Evolutionary conservation across 495 filamentous ascomycete species (phyloP), one percentile per base, ranked within the genome.

Genomic region (Staphylotrichum longicolle): DNA sequence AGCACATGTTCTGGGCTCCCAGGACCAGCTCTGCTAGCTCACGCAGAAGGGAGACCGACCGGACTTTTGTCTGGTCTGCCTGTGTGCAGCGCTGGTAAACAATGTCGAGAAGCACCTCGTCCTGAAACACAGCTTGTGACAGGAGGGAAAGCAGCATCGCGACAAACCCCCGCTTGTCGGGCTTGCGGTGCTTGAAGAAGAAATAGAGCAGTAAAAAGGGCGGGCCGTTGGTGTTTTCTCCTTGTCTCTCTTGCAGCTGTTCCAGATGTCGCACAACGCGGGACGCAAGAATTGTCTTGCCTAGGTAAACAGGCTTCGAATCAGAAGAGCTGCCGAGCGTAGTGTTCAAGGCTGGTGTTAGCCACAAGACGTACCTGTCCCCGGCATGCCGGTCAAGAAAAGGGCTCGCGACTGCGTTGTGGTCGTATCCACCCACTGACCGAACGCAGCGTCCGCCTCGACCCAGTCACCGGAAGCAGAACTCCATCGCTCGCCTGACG

Each of bases 111-210:
- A 39, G 9, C 34, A 52, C 50, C 10, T 52, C 50, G 34, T 52
- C 50, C n/a, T 52, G 50, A 32, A 37, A 9, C 14, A 39, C 32
- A 3, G 12, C 50, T 52, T 52, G 50, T 6, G 34, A 20, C 2
- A 52, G 33, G 2, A 52, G 34, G 4, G 50, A 52, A 15, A 52
- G 50, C 3, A 52, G 50, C 50, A 52, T 39, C 1, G 50, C 33
- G 50, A 32, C 14, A 52, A 52, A 52, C 3, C 9, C 9, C 3
- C 34, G 14, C n/a, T 52, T 52, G 14, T 52, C 50, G 7, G 50
- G 12, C n/a, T 52, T 33, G n/a, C 27, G 50, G n/a, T 52, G 50
- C 14, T 39, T 52, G n/a, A 52, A 52, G 50, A 52, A 52, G n/a
- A 52, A 52, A 9, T 52, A 52, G 34, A 52, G 34, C 9, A 52